A percentile compares a stretch with the other conserved stretches of the same genome.
Evolutionary conservation across 169 alveolate genomes (phyloP).

Genomic region (Plasmodium billcollinsi): DNA sequence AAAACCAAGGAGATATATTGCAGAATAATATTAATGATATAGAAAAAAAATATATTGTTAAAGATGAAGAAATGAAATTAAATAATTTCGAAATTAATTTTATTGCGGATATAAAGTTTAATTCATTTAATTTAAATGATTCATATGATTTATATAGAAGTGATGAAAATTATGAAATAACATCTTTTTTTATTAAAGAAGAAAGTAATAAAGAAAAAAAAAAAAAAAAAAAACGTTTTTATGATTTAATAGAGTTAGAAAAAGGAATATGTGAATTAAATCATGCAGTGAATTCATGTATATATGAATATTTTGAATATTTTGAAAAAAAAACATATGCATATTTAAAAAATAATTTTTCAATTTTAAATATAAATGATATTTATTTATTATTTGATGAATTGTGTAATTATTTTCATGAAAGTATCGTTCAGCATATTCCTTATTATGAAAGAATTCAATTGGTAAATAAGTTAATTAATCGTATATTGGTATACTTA

Average conservation of each 20-base stretch:
- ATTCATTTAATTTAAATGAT: constrained; percentile 28
- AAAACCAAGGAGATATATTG: not conserved
- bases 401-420: constrained; percentile 31
- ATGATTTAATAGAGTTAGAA: constrained; percentile 62
- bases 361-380: constrained; percentile 28
- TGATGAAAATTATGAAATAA: constrained; percentile 66
- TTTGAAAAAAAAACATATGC: constrained; percentile 52
- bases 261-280: constrained; percentile 62
- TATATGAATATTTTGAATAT: constrained; percentile 58
- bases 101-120: constrained; percentile 23
- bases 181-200: constrained; percentile 50
- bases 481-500: constrained; percentile 40
- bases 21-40: not conserved
- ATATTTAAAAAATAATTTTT: constrained; percentile 38
- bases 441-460: constrained; percentile 45
- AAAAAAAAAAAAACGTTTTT: constrained; percentile 24
- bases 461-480: constrained; percentile 46
- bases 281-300: constrained; percentile 61
- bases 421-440: constrained; percentile 23
- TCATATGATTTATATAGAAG: constrained; percentile 23
- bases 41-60: not conserved
- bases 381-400: constrained; percentile 43
- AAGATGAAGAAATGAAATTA: constrained; percentile 15
- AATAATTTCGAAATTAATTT: constrained; percentile 36
- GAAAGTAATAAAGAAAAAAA: constrained; percentile 11